These are phyloP conservation scores for Kazachstania sp. DNA, from an alignment of 1,139 yeast species.

Conservation along the genomic window DNA sequence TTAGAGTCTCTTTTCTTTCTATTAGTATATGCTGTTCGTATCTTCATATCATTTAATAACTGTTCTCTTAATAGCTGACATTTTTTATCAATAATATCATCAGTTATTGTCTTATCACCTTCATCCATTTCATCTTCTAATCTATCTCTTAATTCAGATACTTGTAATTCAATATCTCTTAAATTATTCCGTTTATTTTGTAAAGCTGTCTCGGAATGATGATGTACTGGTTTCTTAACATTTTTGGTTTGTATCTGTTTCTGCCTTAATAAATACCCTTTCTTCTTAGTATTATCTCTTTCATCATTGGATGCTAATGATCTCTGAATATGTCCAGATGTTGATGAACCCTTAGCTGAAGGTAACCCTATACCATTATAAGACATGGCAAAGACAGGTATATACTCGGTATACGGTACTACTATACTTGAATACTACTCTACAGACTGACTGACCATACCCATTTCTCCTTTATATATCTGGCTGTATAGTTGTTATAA, in stretches of 20 bases:
- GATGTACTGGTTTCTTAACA: background rate
- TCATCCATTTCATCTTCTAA: conserved; percentile 21
- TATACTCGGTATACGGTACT: too few species aligned
- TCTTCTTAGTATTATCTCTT: background rate
- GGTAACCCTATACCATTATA: conserved; percentile 26
- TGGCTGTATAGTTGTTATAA: too few species aligned
- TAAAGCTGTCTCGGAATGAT: background rate
- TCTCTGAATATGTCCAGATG: conserved; percentile 27
- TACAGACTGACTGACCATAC: too few species aligned
- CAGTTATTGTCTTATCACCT: background rate
- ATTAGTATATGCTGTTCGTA: background rate
- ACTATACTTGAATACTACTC: too few species aligned
- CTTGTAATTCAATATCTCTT: conserved; percentile 19
- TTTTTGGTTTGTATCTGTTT: background rate
- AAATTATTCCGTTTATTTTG: conserved; percentile 3
- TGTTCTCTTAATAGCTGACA: conserved; percentile 7
- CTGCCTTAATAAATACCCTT: background rate
- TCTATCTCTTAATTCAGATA: conserved; percentile 19
- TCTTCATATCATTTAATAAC: background rate
- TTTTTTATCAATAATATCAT: conserved; percentile 13
- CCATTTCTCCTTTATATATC: too few species aligned
- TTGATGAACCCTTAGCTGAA: conserved; percentile 29
- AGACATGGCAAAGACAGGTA: conserved; percentile 17
- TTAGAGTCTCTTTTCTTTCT: background rate
- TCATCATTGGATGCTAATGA: conserved; percentile 13